Evolutionary conservation across 768 basidiomycete genomes (phyloP).

Genomic region (Leccinum obscurum): DNA sequence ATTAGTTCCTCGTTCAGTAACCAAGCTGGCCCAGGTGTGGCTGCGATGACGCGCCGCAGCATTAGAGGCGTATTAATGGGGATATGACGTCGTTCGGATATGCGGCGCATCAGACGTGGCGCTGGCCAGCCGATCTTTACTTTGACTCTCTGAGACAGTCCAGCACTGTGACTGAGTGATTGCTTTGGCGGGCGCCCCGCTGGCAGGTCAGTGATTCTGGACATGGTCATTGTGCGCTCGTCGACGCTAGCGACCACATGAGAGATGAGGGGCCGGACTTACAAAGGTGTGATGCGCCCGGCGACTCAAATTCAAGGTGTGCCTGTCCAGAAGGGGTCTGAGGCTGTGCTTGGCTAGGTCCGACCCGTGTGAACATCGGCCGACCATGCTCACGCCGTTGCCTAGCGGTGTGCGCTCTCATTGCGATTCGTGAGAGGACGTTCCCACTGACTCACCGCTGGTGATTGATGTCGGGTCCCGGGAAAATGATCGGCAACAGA

Average conservation of each 20-base stretch:
- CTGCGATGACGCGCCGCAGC: no score
- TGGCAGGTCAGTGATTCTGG: neutral
- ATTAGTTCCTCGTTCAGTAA: neutral
- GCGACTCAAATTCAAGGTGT: neutral
- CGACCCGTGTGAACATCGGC: neutral
- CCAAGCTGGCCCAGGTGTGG: neutral
- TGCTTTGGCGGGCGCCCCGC: no score
- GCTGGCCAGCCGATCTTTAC: neutral
- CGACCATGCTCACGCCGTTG: neutral
- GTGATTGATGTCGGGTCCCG: neutral
- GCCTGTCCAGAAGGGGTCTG: neutral
- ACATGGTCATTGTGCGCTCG: neutral
- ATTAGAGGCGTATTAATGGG: neutral
- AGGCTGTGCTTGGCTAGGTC: neutral
- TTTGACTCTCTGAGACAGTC: neutral
- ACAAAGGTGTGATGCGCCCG: no score
- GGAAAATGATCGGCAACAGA: constrained; percentile 3
- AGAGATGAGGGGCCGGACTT: no score
- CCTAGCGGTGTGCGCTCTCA: neutral
- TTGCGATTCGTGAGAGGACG: neutral
- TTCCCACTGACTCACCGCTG: neutral
- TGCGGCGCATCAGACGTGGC: neutral
- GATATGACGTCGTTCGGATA: neutral
- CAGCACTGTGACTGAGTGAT: no score
- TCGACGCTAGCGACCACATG: neutral